Conservation (phyloP, 2,329 filamentous ascomycete genomes). For the Aureobasidium lini region DNA sequence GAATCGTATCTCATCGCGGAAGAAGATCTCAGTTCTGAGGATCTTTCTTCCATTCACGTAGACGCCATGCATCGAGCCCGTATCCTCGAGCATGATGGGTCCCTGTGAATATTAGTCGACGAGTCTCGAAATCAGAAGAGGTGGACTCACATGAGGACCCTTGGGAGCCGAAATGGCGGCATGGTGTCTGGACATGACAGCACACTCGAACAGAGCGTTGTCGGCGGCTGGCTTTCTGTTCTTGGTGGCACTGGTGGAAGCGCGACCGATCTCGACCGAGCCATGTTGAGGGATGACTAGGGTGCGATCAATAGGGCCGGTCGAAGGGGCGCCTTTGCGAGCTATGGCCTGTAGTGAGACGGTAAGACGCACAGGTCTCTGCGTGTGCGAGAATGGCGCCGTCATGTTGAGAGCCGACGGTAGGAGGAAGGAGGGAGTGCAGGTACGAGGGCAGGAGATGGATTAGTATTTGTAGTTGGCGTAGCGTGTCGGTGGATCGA, state of each 20-base stretch:
- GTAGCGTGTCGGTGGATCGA: background rate
- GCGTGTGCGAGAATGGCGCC: background rate
- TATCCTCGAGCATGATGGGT: slow-evolving; percentile 25
- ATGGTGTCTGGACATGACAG: slow-evolving; percentile 30
- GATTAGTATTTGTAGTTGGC: background rate
- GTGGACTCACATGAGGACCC: slow-evolving; percentile 4
- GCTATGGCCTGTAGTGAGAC: background rate
- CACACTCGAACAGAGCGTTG: slow-evolving; percentile 31
- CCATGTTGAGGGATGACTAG: slow-evolving; percentile 3
- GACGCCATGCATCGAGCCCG: slow-evolving; percentile 28
- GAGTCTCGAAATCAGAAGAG: slow-evolving; percentile 10
- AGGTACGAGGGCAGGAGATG: background rate
- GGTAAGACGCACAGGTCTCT: background rate
- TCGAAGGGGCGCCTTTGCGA: background rate
- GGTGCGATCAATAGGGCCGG: background rate
- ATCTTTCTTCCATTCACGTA: slow-evolving; percentile 24
- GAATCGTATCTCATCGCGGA: slow-evolving; percentile 26
- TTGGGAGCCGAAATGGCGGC: slow-evolving; percentile 23
- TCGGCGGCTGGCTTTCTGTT: slow-evolving; percentile 19
- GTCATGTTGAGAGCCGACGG: background rate
- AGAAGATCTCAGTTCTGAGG: slow-evolving; percentile 16
- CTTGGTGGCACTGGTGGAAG: slow-evolving; percentile 34
- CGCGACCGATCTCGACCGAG: slow-evolving; percentile 34
- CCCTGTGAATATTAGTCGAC: slow-evolving; percentile 4
- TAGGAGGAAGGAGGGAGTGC: background rate